These are phyloP conservation scores for Raphanus sativus DNA, from an alignment of 345 rosid species.

Conservation along the genomic window DNA sequence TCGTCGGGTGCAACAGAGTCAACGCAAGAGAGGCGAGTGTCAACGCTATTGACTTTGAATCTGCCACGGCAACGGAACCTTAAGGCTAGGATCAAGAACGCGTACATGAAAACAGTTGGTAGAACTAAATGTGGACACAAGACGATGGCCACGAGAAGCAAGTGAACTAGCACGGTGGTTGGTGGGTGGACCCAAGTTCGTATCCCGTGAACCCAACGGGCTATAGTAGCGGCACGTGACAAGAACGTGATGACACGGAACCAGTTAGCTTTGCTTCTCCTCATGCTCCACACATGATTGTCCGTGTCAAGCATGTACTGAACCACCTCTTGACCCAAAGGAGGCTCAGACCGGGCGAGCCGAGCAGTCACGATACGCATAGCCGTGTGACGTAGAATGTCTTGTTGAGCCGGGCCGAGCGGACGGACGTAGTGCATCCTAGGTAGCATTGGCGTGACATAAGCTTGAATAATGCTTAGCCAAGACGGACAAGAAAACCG, in stretches of 20 bases:
- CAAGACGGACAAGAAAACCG: slow-evolving; percentile 81
- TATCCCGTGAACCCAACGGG: slow-evolving; percentile 67
- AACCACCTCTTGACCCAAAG: slow-evolving; percentile 83
- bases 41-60: slow-evolving; percentile 51
- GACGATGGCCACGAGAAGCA: slow-evolving; percentile 62
- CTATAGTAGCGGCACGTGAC: slow-evolving; percentile 58
- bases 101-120: slow-evolving; percentile 86
- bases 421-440: slow-evolving; percentile 82
- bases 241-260: slow-evolving; percentile 71
- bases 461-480: slow-evolving; percentile 70
- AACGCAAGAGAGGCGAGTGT: slow-evolving; percentile 65
- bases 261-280: slow-evolving; percentile 93
- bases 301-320: slow-evolving; percentile 80
- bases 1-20: slow-evolving; percentile 68
- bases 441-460: slow-evolving; percentile 73
- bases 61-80: slow-evolving; percentile 59
- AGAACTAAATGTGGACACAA: slow-evolving; percentile 75
- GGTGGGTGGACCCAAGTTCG: slow-evolving; percentile 77
- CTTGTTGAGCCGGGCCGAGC: slow-evolving; percentile 74
- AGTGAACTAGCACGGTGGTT: slow-evolving; percentile 64
- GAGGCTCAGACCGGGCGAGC: slow-evolving; percentile 71
- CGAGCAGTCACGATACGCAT: slow-evolving; percentile 77
- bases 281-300: slow-evolving; percentile 89
- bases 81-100: slow-evolving; percentile 56
- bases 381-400: slow-evolving; percentile 76